Conservation (phyloP, 2,329 filamentous ascomycete genomes). For the Claviceps sp. region DNA sequence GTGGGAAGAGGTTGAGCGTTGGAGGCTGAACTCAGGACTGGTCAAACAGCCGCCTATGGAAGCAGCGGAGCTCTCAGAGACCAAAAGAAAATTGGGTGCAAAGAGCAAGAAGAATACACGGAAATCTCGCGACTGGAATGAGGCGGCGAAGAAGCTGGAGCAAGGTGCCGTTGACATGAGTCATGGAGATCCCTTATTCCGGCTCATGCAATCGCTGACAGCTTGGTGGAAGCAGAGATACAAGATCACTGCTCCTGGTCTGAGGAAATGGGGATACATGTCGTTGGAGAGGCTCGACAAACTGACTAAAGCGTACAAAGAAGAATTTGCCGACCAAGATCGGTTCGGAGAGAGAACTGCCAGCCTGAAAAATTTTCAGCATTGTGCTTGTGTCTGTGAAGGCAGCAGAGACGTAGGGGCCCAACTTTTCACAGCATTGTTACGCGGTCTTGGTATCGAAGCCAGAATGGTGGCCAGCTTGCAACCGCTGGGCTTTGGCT, state of each 20-base stretch:
- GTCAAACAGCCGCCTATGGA: slow-evolving; percentile 23
- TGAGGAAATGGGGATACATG: slow-evolving; percentile 87
- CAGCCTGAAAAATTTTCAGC: slow-evolving; percentile 53
- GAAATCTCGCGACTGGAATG: slow-evolving; percentile 50
- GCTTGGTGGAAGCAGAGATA: slow-evolving; percentile 86
- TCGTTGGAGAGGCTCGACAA: slow-evolving; percentile 59
- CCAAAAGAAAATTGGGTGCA: slow-evolving; percentile 14
- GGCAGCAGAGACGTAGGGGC: slow-evolving; percentile 82
- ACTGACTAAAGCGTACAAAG: slow-evolving; percentile 57
- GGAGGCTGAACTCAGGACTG: slow-evolving; percentile 55
- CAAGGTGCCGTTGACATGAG: slow-evolving; percentile 63
- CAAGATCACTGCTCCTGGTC: slow-evolving; percentile 57
- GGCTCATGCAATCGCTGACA: slow-evolving; percentile 61
- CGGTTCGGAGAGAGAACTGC: slow-evolving; percentile 65
- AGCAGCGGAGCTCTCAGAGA: slow-evolving; percentile 11
- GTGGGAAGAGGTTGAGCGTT: slow-evolving; percentile 60
- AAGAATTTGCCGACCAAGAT: slow-evolving; percentile 45
- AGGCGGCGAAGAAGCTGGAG: slow-evolving; percentile 54
- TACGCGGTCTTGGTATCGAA: slow-evolving; percentile 71
- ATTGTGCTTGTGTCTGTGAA: slow-evolving; percentile 52
- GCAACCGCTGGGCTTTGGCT: slow-evolving; percentile 80
- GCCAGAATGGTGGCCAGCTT: slow-evolving; percentile 72
- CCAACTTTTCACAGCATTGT: slow-evolving; percentile 76
- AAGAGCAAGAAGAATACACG: slow-evolving; percentile 20
- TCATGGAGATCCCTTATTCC: slow-evolving; percentile 66